Conservation (phyloP, 148 eudicot species). For the Suaeda aralocaspica region DNA sequence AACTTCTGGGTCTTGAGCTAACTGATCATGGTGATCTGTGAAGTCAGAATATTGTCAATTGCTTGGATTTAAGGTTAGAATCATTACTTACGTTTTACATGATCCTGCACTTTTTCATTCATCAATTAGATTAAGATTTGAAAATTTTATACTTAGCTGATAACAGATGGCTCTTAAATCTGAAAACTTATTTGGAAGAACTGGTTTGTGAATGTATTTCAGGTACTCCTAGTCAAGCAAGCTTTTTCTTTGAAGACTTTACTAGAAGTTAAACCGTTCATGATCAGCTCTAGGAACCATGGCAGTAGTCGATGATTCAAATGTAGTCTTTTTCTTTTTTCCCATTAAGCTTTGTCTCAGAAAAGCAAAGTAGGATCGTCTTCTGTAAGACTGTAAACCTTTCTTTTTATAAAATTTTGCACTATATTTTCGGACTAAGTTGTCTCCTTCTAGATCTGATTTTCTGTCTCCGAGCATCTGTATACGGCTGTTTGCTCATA, state of each 20-base stretch:
- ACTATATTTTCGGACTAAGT: neutral
- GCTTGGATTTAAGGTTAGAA: slow-evolving; percentile 7
- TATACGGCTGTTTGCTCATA: neutral
- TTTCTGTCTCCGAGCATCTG: neutral
- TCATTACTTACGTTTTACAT: neutral
- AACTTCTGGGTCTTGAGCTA: slow-evolving; percentile 60
- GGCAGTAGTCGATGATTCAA: neutral
- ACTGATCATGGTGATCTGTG: slow-evolving; percentile 33
- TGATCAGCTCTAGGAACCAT: neutral
- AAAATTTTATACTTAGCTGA: neutral
- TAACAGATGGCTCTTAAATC: neutral
- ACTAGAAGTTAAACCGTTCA: neutral
- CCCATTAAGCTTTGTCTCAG: neutral
- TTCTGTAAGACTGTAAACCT: neutral
- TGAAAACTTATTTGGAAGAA: neutral
- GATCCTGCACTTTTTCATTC: neutral
- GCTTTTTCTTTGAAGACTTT: neutral
- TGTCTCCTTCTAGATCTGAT: neutral
- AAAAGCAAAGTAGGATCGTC: neutral
- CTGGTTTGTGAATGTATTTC: neutral
- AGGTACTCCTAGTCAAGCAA: slow-evolving; percentile 6
- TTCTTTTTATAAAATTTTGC: neutral
- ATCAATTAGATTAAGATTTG: neutral
- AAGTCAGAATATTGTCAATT: neutral
- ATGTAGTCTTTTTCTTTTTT: neutral